Evolutionary conservation across 2,329 filamentous ascomycete genomes (phyloP).

Genomic region (Zymoseptoria passerinii): DNA sequence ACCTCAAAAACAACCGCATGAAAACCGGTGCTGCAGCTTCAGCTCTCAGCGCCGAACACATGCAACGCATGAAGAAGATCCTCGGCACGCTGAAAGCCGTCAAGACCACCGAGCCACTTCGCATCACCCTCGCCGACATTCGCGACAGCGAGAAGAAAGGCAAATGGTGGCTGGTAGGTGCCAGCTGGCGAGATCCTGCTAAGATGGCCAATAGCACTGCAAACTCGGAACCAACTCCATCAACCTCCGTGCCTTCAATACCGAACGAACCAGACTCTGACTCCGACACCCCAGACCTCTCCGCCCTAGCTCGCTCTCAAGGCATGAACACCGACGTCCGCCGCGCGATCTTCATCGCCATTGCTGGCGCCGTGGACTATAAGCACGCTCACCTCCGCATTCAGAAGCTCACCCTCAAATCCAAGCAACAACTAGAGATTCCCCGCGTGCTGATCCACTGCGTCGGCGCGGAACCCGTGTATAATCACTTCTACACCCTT

Average conservation of each 20-base stretch:
- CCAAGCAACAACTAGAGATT: slow-evolving; percentile 76
- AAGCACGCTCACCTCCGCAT: slow-evolving; percentile 76
- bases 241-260: slow-evolving; percentile 3
- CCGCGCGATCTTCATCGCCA: slow-evolving; percentile 83
- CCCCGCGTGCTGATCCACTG: slow-evolving; percentile 83
- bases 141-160: slow-evolving; percentile 75
- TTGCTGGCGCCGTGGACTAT: slow-evolving; percentile 77
- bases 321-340: slow-evolving; percentile 82
- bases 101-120: slow-evolving; percentile 71
- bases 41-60: slow-evolving; percentile 68
- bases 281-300: slow-evolving; percentile 49
- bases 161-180: slow-evolving; percentile 97
- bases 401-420: slow-evolving; percentile 75
- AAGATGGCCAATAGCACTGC: slow-evolving; percentile 15
- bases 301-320: slow-evolving; percentile 66
- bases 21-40: slow-evolving; percentile 67
- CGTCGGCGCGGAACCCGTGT: slow-evolving; percentile 68
- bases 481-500: slow-evolving; percentile 90
- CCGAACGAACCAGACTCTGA: slow-evolving; percentile 37
- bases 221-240: background rate
- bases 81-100: slow-evolving; percentile 64
- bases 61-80: slow-evolving; percentile 79
- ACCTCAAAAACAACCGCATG: slow-evolving; percentile 87
- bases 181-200: slow-evolving; percentile 61
- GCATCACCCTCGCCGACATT: slow-evolving; percentile 74